phyloP scores from a whole-genome alignment of 148 eudicot species.

The Fagopyrum esculentum region DNA sequence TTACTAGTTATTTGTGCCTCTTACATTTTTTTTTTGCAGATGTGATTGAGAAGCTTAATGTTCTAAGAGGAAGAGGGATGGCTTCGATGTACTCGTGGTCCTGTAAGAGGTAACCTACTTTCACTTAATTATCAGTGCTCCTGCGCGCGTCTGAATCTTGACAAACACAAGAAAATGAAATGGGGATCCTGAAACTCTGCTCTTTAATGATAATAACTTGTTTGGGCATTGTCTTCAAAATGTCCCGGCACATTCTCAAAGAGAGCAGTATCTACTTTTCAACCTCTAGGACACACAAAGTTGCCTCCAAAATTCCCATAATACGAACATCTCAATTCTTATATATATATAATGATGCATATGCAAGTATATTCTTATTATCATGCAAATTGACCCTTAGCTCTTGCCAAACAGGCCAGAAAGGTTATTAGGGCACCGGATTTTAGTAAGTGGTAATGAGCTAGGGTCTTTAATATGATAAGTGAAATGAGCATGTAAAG shows the following conservation, averaged over 20 bases:
- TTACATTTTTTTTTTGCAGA: slow-evolving; percentile 36
- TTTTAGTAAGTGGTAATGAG: background rate
- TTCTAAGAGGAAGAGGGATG: slow-evolving; percentile 84
- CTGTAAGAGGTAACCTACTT: slow-evolving; percentile 69
- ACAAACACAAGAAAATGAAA: background rate
- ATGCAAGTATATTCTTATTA: background rate
- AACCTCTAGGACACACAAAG: background rate
- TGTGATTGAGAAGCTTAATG: slow-evolving; percentile 77
- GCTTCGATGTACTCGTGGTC: slow-evolving; percentile 95
- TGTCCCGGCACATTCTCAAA: background rate
- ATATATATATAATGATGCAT: background rate
- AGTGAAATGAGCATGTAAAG: background rate
- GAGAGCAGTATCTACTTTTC: background rate
- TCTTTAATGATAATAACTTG: background rate
- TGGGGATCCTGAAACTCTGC: background rate
- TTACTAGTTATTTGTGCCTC: slow-evolving; percentile 1
- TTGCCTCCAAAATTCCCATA: background rate
- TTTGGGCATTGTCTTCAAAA: background rate
- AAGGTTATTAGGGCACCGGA: background rate
- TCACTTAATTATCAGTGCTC: slow-evolving; percentile 42
- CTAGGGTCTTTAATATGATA: background rate
- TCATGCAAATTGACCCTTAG: background rate
- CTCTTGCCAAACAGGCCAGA: background rate
- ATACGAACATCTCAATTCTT: background rate
- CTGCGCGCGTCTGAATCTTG: background rate